Base-by-base conservation (phyloP, 2,329 filamentous ascomycete species). In the Pseudocercospora cruenta region DNA sequence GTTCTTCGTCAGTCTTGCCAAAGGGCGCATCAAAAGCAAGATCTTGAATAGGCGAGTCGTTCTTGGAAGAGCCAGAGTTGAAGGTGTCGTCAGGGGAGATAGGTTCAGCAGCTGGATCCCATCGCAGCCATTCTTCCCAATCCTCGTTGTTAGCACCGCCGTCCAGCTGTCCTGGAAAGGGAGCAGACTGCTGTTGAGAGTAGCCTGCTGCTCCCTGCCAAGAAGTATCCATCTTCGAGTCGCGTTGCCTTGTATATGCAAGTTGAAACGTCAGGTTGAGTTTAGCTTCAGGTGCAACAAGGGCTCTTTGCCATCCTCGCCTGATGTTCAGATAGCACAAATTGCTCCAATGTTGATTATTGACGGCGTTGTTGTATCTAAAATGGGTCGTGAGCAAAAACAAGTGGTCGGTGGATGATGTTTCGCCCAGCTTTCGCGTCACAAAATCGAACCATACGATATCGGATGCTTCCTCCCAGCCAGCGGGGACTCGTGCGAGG, bases 51-150 rank as follows among this genome's bases (percentile, higher is more conserved):
- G 77, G 76, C 16, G 77, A 78, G 63, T 76, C 76, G 63, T 77
- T 76, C 70, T 76, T 76, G 58, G 72, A 76, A 4, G 73, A 76
- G 51, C 66, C 73, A 26, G 75, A 76, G 60, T 74, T 68, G 68
- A 75, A 76, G 26, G 74, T 76, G 53, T 76, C 76, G 60, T 76
- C 75, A 10, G 77, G 75, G 19, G 76, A 76, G 3, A 74, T 73
- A n/a, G 73, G 65, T 24, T 78, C 75, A 8, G 71, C 73, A 43
- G 78, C 74, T 57, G 80, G 80, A 72, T 83, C 80, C 80, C 80
- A 83, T 64, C 80, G 76, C 77, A 83, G 80, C 80, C 80, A 83
- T 53, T 83, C 79, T 70, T 80, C 81, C 81, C 81, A 83, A 70
- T 79, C 77, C 58, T 78, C 74, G 58, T 69, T 55, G 58, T 68